phyloP scores from a whole-genome alignment of 306 rosid species.

The Vicia faba region DNA sequence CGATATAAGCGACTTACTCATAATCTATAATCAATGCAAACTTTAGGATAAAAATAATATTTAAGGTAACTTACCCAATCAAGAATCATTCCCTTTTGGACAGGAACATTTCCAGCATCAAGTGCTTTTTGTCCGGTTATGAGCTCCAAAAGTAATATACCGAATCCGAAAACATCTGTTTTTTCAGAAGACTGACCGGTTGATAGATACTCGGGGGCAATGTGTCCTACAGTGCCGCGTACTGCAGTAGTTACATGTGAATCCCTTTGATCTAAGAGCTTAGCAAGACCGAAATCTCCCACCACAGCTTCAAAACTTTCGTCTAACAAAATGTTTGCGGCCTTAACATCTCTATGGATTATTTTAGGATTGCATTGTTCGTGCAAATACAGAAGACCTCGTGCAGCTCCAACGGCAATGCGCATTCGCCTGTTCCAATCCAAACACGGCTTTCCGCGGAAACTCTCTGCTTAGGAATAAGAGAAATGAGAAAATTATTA shows the following conservation, averaged over 20 bases:
- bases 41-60: neutral
- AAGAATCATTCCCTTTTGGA: constrained; percentile 95
- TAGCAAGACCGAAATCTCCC: constrained; percentile 98
- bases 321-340: constrained; percentile 92
- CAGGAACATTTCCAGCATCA: constrained; percentile 86
- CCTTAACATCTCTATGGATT: constrained; percentile 96
- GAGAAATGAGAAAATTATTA: constrained; percentile 19
- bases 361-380: constrained; percentile 94
- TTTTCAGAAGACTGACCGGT: constrained; percentile 97
- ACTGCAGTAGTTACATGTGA: constrained; percentile 98
- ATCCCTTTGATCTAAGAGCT: constrained; percentile 90
- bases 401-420: constrained; percentile 83
- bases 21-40: neutral
- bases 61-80: constrained; percentile 68
- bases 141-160: constrained; percentile 89
- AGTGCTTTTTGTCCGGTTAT: constrained; percentile 87
- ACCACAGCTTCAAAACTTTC: constrained; percentile 95
- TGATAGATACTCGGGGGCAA: constrained; percentile 92
- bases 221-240: constrained; percentile 93
- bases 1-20: constrained; percentile 2
- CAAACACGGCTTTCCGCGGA: constrained; percentile 73
- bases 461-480: constrained; percentile 54
- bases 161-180: constrained; percentile 94
- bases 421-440: constrained; percentile 84
- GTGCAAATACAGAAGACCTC: constrained; percentile 89